phyloP scores from a whole-genome alignment of 495 filamentous ascomycete species.

The Penicillium paxilli region DNA sequence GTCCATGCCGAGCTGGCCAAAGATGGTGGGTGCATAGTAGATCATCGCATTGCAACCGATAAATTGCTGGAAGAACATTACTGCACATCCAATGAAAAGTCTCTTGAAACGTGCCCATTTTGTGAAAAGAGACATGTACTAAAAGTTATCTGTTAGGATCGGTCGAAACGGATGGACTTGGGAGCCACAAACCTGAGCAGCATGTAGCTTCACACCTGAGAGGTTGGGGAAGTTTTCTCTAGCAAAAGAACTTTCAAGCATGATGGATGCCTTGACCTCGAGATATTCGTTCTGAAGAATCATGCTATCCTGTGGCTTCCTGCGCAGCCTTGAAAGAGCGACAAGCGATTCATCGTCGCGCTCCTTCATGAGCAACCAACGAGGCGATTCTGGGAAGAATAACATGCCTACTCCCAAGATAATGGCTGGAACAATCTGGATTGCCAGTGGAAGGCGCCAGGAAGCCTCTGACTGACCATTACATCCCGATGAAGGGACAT shows the following conservation, averaged over 20 bases:
- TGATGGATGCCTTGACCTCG: conserved; percentile 78
- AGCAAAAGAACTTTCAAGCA: conserved; percentile 75
- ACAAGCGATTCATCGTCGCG: conserved; percentile 69
- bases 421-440: conserved; percentile 61
- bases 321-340: conserved; percentile 68
- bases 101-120: conserved; percentile 71
- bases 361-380: conserved; percentile 74
- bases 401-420: conserved; percentile 69
- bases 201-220: conserved; percentile 52
- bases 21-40: conserved; percentile 76
- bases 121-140: conserved; percentile 70
- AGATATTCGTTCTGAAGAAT: conserved; percentile 74
- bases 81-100: conserved; percentile 72
- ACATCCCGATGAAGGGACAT: conserved; percentile 41
- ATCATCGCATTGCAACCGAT: conserved; percentile 64
- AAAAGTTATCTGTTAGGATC: neutral
- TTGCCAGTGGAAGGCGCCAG: conserved; percentile 66
- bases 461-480: conserved; percentile 63
- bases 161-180: neutral
- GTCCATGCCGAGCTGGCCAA: conserved; percentile 64
- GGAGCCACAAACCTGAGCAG: conserved; percentile 28
- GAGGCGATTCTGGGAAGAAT: conserved; percentile 76
- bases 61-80: conserved; percentile 83
- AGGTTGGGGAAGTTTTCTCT: conserved; percentile 70
- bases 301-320: conserved; percentile 48